Evolutionary conservation across 495 filamentous ascomycete species (phyloP), one percentile per base, ranked within the genome.

Genomic region (Viridothelium virens): DNA sequence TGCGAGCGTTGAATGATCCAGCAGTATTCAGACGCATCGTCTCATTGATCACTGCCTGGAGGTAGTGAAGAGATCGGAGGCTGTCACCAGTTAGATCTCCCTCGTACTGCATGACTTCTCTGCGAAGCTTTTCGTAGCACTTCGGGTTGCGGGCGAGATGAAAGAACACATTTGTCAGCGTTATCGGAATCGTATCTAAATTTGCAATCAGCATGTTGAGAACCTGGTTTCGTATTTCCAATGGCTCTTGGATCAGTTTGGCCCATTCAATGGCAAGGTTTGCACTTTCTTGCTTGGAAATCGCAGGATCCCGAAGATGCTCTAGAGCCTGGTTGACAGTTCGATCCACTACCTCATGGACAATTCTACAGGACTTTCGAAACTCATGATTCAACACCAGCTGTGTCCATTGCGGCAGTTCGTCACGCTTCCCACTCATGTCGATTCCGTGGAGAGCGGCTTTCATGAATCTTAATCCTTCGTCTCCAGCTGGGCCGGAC

Each of bases 141-240:
- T 56, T 41, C n/a, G 59, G 61, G 3, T 65, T 62, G 14, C 66
- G 62, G 41, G 44, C 66, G 4, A 66, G 56, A 2, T 65, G 66
- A 12, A 39, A 65, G 37, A 65, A 59, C 4, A 31, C 18, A 53
- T 53, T 53, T 14, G 11, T n/a, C 6, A 77, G 65, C 10, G 76
- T 66, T 38, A 69, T 67, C 1, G 79, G 79, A 11, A 77, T 80
- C 5, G 78, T 81, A 65, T 82, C 79, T 14, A 72, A 68, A 31
- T 71, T 74, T 7, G 76, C 71, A 38, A 73, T 68, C 6, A 76
- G 65, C 48, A 77, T 68, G 65, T 76, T 75, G 33, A 78, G 70
- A 6, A 75, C 64, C 66, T 79, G 75, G 61, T 69, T 64, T 6
- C 77, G 67, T 12, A 79, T 69, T 2, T 70, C 64, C 56, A 70